phyloP scores from a whole-genome alignment of 163 green algal genomes.

The Coccomyxa subellipsoidea region DNA sequence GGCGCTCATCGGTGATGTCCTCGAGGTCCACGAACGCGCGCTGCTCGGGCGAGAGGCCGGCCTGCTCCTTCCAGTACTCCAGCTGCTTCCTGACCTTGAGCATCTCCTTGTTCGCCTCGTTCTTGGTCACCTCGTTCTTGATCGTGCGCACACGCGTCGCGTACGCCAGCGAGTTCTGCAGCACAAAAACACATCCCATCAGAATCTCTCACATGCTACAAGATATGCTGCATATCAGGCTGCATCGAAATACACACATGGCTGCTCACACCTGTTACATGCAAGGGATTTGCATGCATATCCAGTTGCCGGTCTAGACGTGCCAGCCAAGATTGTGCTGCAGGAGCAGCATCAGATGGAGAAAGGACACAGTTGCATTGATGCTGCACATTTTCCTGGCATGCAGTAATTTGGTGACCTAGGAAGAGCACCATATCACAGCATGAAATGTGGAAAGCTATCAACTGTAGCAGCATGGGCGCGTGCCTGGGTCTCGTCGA shows the following conservation, averaged over 20 bases:
- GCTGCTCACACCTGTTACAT: no score
- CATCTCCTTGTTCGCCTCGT: conserved; percentile 86
- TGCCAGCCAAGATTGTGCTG: no score
- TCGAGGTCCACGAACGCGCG: conserved; percentile 38
- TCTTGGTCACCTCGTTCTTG: conserved; percentile 85
- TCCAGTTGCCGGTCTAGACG: no score
- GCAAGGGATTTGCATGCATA: no score
- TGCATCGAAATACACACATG: no score
- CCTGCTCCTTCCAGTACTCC: conserved; percentile 73
- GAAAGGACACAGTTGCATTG: no score
- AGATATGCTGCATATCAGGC: no score
- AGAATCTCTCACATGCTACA: no score
- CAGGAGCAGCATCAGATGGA: no score
- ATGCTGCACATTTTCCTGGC: no score
- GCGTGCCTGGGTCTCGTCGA: conserved; percentile 80
- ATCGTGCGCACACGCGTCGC: conserved; percentile 94
- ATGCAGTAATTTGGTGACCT: background rate
- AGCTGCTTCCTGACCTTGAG: conserved; percentile 52
- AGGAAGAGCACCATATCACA: background rate
- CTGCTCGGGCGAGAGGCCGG: conserved; percentile 54
- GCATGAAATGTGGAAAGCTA: background rate
- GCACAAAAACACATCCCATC: background rate
- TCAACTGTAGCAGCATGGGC: background rate
- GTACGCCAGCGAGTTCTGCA: conserved; percentile 66
- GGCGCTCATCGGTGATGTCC: conserved; percentile 27